phyloP scores from a whole-genome alignment of 495 filamentous ascomycete genomes.

The Pseudotulostoma volvatum region DNA sequence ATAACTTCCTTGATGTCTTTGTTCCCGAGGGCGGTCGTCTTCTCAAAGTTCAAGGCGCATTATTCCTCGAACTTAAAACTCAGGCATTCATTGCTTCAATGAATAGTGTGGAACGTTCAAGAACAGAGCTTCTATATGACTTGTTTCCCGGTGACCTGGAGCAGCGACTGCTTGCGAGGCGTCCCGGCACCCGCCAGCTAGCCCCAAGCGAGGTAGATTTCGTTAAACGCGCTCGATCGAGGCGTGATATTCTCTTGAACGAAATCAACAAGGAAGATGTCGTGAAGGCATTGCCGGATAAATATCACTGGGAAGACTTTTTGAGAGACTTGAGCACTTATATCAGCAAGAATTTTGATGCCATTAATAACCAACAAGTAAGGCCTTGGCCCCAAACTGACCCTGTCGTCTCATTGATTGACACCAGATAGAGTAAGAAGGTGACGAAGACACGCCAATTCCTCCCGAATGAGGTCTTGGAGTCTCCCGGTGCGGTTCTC shows the following conservation, averaged over 20 bases:
- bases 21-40: conserved; percentile 58
- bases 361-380: conserved; percentile 40
- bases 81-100: conserved; percentile 67
- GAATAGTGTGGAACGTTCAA: conserved; percentile 43
- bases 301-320: conserved; percentile 71
- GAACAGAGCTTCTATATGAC: conserved; percentile 51
- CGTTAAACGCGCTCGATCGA: conserved; percentile 41
- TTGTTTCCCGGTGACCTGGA: conserved; percentile 60
- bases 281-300: conserved; percentile 47
- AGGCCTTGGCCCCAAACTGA: conserved; percentile 5
- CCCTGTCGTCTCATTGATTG: conserved; percentile 6
- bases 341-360: conserved; percentile 56
- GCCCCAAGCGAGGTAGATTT: conserved; percentile 62
- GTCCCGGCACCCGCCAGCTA: conserved; percentile 45
- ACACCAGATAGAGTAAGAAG: conserved; percentile 24
- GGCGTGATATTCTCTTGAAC: conserved; percentile 49
- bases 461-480: conserved; percentile 25
- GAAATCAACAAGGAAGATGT: conserved; percentile 44
- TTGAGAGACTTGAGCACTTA: conserved; percentile 55
- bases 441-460: conserved; percentile 28
- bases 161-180: conserved; percentile 42
- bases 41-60: conserved; percentile 49
- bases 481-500: conserved; percentile 20
- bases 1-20: conserved; percentile 72
- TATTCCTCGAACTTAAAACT: conserved; percentile 76